Percentiles rank a stretch among this genome's conserved stretches.
phyloP scores from a whole-genome alignment of 2,329 filamentous ascomycete species.

The Aspergillus viridinutans region DNA sequence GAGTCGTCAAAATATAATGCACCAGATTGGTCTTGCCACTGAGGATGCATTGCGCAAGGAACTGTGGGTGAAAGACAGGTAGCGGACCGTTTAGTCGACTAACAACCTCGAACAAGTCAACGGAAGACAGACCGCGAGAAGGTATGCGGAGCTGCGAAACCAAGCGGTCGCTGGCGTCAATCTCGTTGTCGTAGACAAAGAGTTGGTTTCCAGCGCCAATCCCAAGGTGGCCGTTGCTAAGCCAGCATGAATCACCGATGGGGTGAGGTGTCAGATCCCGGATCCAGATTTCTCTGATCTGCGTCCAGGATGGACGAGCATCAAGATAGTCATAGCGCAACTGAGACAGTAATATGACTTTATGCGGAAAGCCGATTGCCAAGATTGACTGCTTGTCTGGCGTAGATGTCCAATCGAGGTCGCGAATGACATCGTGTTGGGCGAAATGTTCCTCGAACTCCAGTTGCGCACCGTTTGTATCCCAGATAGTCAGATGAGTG shows the following conservation, averaged over 20 bases:
- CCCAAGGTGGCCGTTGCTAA: constrained; percentile 77
- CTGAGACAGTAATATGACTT: constrained; percentile 76
- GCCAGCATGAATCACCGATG: constrained; percentile 90
- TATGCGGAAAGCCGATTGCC: constrained; percentile 86
- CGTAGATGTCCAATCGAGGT: constrained; percentile 91
- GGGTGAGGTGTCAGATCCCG: constrained; percentile 79
- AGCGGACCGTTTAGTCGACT: constrained; percentile 81
- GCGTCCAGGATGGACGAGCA: constrained; percentile 82
- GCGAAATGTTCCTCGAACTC: constrained; percentile 76
- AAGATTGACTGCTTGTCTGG: constrained; percentile 84
- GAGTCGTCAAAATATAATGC: constrained; percentile 64
- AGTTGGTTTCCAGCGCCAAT: constrained; percentile 89
- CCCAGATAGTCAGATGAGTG: constrained; percentile 84
- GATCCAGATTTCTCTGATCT: constrained; percentile 76
- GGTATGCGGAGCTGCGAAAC: constrained; percentile 53
- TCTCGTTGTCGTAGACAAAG: constrained; percentile 75
- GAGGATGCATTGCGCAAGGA: constrained; percentile 80
- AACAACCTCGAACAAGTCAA: constrained; percentile 76
- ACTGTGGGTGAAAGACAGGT: constrained; percentile 87
- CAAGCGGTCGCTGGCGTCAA: constrained; percentile 60
- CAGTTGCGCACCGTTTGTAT: constrained; percentile 72
- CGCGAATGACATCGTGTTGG: constrained; percentile 69
- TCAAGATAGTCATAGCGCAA: constrained; percentile 90
- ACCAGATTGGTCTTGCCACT: constrained; percentile 71
- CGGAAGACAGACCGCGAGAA: constrained; percentile 45